phyloP scores from a whole-genome alignment of 2,329 filamentous ascomycete species.

The Penicillium italicum region DNA sequence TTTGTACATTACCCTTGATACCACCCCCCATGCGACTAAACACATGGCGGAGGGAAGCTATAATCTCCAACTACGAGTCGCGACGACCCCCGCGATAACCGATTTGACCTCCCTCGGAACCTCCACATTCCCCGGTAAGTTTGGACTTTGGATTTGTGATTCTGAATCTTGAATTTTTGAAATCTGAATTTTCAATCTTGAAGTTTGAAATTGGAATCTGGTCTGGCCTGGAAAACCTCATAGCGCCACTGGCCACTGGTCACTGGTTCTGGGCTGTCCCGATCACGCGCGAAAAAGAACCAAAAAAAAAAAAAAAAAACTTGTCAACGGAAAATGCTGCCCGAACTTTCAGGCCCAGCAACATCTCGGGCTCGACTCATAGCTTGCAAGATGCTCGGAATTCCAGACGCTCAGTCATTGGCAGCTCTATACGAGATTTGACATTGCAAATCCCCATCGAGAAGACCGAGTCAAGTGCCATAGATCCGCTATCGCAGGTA shows the following conservation, averaged over 20 bases:
- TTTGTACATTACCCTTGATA: not conserved
- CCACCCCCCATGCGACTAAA: slow-evolving; percentile 24
- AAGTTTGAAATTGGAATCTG: not conserved
- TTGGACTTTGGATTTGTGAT: not conserved
- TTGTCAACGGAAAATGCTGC: slow-evolving; percentile 6
- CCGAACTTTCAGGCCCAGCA: slow-evolving; percentile 23
- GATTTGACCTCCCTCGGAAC: slow-evolving; percentile 20
- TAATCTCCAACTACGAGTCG: slow-evolving; percentile 25
- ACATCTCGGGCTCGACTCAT: slow-evolving; percentile 29
- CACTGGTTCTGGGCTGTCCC: not conserved
- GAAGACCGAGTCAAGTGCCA: slow-evolving; percentile 45
- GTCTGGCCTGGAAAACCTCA: not conserved
- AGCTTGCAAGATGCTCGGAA: slow-evolving; percentile 29
- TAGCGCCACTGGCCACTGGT: not conserved
- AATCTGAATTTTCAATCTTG: not conserved
- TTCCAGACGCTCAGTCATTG: slow-evolving; percentile 19
- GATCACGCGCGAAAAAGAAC: not conserved
- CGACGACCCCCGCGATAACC: slow-evolving; percentile 22
- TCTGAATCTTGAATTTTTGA: not conserved
- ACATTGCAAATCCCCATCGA: slow-evolving; percentile 27
- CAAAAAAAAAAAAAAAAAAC: not conserved
- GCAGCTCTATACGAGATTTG: slow-evolving; percentile 25
- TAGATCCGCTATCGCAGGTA: slow-evolving; percentile 67
- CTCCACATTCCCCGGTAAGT: slow-evolving; percentile 28
- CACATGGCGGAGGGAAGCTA: slow-evolving; percentile 34